phyloP scores from a whole-genome alignment of 1,139 yeast genomes.

The Scheffersomyces cryptocercus region DNA sequence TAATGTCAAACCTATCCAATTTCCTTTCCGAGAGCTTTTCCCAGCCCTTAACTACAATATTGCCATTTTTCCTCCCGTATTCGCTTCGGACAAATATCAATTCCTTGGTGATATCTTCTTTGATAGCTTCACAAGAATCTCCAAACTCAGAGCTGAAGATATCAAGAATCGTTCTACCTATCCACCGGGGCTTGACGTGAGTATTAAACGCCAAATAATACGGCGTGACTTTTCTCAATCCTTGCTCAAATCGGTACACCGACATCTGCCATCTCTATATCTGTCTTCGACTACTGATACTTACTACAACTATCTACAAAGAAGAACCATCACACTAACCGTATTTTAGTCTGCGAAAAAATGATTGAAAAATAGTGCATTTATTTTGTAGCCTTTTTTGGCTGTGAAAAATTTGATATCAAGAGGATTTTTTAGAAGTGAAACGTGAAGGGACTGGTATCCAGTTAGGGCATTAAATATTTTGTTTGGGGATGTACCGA shows the following conservation, averaged over 20 bases:
- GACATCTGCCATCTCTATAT: neutral
- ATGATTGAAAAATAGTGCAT: too few species aligned
- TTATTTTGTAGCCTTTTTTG: too few species aligned
- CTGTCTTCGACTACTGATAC: too few species aligned
- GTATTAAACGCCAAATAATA: constrained; percentile 42
- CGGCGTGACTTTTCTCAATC: constrained; percentile 48
- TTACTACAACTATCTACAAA: too few species aligned
- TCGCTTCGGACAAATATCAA: constrained; percentile 27
- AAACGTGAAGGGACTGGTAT: too few species aligned
- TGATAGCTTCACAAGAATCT: constrained; percentile 24
- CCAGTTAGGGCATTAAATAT: too few species aligned
- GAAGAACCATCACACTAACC: too few species aligned
- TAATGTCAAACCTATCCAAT: constrained; percentile 49
- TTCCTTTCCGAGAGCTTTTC: constrained; percentile 19
- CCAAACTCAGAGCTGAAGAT: constrained; percentile 48
- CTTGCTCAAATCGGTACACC: constrained; percentile 31
- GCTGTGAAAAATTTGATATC: too few species aligned
- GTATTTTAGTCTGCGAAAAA: too few species aligned
- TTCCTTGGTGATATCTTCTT: constrained; percentile 25
- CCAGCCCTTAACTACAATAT: constrained; percentile 23
- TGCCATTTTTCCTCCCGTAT: constrained; percentile 25
- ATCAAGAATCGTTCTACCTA: constrained; percentile 41
- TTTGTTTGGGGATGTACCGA: too few species aligned
- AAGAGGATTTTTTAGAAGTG: too few species aligned
- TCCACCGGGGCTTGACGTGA: constrained; percentile 52